Evolutionary conservation across 1,284 basidiomycete species (phyloP).

Genomic region (Microbotryum scabiosae): DNA sequence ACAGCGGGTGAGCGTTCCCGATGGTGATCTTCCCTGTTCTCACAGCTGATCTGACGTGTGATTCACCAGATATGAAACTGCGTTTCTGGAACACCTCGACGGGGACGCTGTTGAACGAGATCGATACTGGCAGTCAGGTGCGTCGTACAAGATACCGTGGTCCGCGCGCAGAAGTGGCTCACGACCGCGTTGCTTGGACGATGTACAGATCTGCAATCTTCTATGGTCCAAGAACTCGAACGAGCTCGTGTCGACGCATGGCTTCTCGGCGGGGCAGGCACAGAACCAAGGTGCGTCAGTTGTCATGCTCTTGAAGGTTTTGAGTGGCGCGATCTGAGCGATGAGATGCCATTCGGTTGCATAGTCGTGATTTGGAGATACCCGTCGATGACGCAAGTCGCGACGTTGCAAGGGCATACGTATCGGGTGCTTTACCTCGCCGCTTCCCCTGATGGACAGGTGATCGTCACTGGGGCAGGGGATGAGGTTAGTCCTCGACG

Average conservation of each 20-base stretch:
- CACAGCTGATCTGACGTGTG: too few species aligned
- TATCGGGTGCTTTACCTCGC: constrained; percentile 91
- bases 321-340: background rate
- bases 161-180: too few species aligned
- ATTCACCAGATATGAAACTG: constrained; percentile 68
- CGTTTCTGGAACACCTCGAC: constrained; percentile 93
- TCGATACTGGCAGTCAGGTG: constrained; percentile 89
- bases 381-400: constrained; percentile 84
- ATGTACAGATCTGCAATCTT: constrained; percentile 79
- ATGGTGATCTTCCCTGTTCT: too few species aligned
- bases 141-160: constrained; percentile 34
- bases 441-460: constrained; percentile 51
- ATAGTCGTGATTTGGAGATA: constrained; percentile 93
- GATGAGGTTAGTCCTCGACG: constrained; percentile 52
- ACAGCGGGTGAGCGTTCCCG: constrained; percentile 57
- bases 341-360: background rate
- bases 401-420: constrained; percentile 87
- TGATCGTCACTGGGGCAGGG: constrained; percentile 94
- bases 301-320: background rate
- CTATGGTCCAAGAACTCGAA: constrained; percentile 91
- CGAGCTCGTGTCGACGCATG: constrained; percentile 94
- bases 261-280: constrained; percentile 83
- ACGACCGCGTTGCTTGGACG: too few species aligned
- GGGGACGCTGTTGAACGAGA: constrained; percentile 71
- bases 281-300: constrained; percentile 63